Evolutionary conservation across 1,284 basidiomycete species (phyloP).

Genomic region (Clitocybe nebularis): DNA sequence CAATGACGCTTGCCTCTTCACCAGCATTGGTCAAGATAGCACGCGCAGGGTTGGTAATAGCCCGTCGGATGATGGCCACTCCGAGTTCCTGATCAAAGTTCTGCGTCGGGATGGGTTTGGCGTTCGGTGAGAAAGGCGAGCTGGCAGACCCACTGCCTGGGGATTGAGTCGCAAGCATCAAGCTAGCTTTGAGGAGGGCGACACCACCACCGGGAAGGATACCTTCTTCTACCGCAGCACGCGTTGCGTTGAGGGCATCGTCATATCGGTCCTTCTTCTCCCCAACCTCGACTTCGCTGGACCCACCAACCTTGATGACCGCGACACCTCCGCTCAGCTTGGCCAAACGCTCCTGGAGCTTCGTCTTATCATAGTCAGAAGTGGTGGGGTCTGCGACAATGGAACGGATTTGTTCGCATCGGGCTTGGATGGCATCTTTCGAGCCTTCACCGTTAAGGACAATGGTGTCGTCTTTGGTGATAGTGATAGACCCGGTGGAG

Average conservation of each 20-base stretch:
- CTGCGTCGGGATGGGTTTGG: constrained; percentile 66
- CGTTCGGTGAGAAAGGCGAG: constrained; percentile 48
- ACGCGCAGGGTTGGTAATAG: constrained; percentile 80
- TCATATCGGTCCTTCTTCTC: constrained; percentile 99
- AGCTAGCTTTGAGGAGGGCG: constrained; percentile 86
- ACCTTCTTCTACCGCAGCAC: constrained; percentile 97
- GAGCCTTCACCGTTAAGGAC: constrained; percentile 90
- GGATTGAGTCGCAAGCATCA: constrained; percentile 65
- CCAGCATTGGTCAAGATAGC: constrained; percentile 95
- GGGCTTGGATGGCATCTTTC: constrained; percentile 81
- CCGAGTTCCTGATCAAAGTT: constrained; percentile 99
- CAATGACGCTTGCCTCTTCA: constrained; percentile 91
- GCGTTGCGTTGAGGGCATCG: constrained; percentile 95
- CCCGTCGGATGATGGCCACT: constrained; percentile 89
- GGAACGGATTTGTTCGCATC: constrained; percentile 93
- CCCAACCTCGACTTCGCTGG: constrained; percentile 93
- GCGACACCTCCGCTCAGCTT: constrained; percentile 96
- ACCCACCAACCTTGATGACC: constrained; percentile 96
- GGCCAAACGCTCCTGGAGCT: constrained; percentile 95
- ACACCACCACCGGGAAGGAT: constrained; percentile 96
- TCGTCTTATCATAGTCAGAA: constrained; percentile 91
- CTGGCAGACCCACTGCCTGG: constrained; percentile 38
- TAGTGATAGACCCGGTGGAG: constrained; percentile 86
- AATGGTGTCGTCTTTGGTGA: constrained; percentile 99
- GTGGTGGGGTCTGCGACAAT: constrained; percentile 84